Conservation (phyloP, 495 filamentous ascomycete species). For the Neurospora africana region DNA sequence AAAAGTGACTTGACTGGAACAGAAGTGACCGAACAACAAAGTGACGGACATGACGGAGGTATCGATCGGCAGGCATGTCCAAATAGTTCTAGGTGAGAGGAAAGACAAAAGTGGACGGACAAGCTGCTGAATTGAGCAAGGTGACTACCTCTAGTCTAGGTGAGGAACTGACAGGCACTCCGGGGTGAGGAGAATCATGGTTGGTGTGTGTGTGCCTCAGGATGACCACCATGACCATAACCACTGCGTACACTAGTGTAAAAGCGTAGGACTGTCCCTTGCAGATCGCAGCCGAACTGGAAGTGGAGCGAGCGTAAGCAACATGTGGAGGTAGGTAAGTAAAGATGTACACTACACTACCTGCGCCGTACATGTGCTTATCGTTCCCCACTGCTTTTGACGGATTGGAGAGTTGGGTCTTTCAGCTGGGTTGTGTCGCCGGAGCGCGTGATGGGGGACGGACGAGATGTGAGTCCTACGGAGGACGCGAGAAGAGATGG, state of each 20-base stretch:
- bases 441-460: not conserved
- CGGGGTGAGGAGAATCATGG: too few species aligned
- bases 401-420: not conserved
- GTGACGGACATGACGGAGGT: too few species aligned
- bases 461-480: not conserved
- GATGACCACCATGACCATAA: not conserved
- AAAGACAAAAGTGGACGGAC: too few species aligned
- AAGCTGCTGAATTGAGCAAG: too few species aligned
- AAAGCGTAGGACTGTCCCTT: not conserved
- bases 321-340: not conserved
- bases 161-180: too few species aligned
- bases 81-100: too few species aligned
- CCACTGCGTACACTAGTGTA: not conserved
- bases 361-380: not conserved
- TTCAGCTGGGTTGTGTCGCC: not conserved
- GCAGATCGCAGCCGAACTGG: not conserved
- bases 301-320: not conserved
- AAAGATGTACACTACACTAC: too few species aligned
- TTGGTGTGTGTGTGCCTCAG: not conserved
- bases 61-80: too few species aligned
- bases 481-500: not conserved
- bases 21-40: too few species aligned
- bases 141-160: too few species aligned
- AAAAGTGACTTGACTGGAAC: too few species aligned
- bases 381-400: not conserved